Conservation (phyloP, 148 eudicot genomes). For the Tetragonia tetragonoides region DNA sequence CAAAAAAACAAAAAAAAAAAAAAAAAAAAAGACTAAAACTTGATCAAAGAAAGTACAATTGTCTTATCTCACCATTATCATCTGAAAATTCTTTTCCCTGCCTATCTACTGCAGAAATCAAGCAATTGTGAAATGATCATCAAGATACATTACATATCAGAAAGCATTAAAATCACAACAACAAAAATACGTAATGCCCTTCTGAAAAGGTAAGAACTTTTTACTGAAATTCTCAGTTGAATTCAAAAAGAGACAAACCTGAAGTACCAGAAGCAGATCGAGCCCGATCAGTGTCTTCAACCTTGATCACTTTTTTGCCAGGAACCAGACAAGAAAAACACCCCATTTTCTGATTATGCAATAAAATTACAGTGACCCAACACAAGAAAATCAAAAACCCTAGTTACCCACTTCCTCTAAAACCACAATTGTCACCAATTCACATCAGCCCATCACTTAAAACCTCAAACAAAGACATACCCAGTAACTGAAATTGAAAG, state of each 20-base stretch:
- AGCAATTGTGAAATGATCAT: constrained; percentile 14
- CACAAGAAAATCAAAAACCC: constrained; percentile 4
- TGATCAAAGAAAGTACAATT: not conserved
- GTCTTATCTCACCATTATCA: constrained; percentile 30
- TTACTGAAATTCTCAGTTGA: not conserved
- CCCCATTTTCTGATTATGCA: constrained; percentile 34
- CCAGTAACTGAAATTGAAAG: constrained; percentile 15
- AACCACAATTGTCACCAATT: constrained; percentile 16
- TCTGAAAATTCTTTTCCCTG: constrained; percentile 19
- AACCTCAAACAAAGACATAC: constrained; percentile 1
- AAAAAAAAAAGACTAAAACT: not conserved
- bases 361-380: constrained; percentile 2
- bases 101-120: constrained; percentile 25
- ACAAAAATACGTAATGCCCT: not conserved
- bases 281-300: constrained; percentile 50
- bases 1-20: not conserved
- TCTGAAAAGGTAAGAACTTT: constrained; percentile 9
- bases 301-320: constrained; percentile 32
- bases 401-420: constrained; percentile 23
- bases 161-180: not conserved
- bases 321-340: constrained; percentile 38
- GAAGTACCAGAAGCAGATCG: constrained; percentile 42
- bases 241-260: constrained; percentile 27
- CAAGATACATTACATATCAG: constrained; percentile 4
- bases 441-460: constrained; percentile 15